Conservation (phyloP, 179 eudicot genomes). For the Beta corolliflora region DNA sequence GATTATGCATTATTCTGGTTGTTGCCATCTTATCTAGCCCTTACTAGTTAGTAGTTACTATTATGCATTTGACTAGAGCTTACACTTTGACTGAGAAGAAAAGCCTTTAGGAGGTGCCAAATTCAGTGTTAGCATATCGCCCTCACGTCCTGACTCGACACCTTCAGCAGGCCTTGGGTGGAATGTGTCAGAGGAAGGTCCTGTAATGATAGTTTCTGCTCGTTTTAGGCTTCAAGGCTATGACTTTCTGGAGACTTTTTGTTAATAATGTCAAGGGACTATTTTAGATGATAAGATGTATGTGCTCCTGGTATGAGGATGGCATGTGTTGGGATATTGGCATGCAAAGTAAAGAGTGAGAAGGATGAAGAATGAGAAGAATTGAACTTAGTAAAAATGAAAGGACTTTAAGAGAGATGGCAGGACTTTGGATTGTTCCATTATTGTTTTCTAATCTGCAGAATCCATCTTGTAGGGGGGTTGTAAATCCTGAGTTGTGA, state of each 20-base stretch:
- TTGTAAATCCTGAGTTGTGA: slow-evolving; percentile 17
- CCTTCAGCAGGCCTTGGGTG: no score
- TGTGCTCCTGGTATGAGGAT: not conserved
- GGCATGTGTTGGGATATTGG: not conserved
- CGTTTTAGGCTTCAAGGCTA: not conserved
- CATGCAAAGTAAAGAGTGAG: not conserved
- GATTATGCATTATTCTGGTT: not conserved
- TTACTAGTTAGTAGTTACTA: not conserved
- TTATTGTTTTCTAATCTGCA: not conserved
- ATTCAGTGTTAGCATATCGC: not conserved
- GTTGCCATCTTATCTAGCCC: not conserved
- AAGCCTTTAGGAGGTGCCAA: not conserved
- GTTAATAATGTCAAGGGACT: not conserved
- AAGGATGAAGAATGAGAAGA: not conserved
- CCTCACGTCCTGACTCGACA: no score
- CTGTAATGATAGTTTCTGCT: not conserved
- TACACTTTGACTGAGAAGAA: not conserved
- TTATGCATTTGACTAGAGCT: not conserved
- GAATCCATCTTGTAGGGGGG: not conserved
- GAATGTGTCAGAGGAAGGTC: not conserved
- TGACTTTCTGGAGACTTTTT: not conserved
- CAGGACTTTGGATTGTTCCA: not conserved
- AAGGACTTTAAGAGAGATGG: not conserved
- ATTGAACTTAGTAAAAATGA: not conserved
- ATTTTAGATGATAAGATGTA: not conserved